Percentiles rank a stretch among this genome's conserved stretches.
Evolutionary conservation across 805 yeast species (phyloP).

Genomic region (Spathaspora sp.): DNA sequence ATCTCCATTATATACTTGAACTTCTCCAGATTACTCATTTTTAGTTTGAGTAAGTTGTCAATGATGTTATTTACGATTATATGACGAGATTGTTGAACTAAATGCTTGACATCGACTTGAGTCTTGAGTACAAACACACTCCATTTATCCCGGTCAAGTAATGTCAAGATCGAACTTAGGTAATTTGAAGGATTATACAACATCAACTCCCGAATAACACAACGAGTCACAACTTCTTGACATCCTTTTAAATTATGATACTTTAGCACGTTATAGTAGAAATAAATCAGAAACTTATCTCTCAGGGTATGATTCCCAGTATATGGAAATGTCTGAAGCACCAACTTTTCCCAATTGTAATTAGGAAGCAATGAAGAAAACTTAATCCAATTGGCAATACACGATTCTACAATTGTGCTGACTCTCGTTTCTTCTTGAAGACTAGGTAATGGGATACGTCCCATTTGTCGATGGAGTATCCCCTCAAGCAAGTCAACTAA

Average conservation of each 20-base stretch:
- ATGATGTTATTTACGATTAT: conserved; percentile 17
- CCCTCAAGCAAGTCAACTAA: not conserved
- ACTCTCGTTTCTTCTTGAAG: conserved; percentile 17
- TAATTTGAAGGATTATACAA: conserved; percentile 24
- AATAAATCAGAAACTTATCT: conserved; percentile 25
- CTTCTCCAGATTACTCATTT: not conserved
- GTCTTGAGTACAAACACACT: conserved; percentile 16
- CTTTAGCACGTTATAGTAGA: conserved; percentile 23
- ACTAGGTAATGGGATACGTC: conserved; percentile 28
- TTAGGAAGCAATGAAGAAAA: conserved; percentile 12
- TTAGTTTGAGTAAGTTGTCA: conserved; percentile 13
- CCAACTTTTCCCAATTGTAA: conserved; percentile 32
- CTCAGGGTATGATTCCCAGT: conserved; percentile 37
- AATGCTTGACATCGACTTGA: conserved; percentile 13
- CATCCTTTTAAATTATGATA: conserved; percentile 17
- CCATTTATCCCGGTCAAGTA: conserved; percentile 12
- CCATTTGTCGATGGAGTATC: conserved; percentile 27
- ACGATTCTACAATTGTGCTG: conserved; percentile 20
- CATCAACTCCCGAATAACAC: conserved; percentile 22
- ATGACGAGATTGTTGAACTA: conserved; percentile 15
- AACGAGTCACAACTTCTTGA: conserved; percentile 17
- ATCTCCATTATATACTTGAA: conserved; percentile 14
- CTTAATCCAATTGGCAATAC: conserved; percentile 28
- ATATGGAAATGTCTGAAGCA: conserved; percentile 36
- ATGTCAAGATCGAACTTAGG: conserved; percentile 17